These are phyloP conservation scores for Tagetes erecta DNA, from an alignment of 129 eudicot genomes.

Conservation along the genomic window DNA sequence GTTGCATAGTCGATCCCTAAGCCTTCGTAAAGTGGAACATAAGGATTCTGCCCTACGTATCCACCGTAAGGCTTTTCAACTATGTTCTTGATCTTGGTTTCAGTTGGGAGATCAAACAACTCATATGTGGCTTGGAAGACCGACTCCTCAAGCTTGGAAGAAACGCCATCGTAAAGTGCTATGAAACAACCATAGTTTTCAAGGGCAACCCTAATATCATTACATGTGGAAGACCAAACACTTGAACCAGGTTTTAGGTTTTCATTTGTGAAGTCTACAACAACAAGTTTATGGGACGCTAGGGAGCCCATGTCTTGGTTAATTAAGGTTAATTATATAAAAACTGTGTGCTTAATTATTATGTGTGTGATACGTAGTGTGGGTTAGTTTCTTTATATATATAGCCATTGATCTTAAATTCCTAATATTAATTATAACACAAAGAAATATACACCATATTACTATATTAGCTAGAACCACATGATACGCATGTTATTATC, in stretches of 20 bases:
- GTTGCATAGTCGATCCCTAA: constrained; percentile 57
- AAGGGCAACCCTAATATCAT: constrained; percentile 48
- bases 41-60: constrained; percentile 44
- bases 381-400: constrained; percentile 15
- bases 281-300: constrained; percentile 38
- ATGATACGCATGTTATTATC: too few species aligned
- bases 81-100: constrained; percentile 33
- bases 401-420: neutral
- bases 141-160: constrained; percentile 47
- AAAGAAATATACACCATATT: too few species aligned
- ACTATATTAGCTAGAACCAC: neutral
- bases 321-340: neutral
- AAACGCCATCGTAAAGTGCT: constrained; percentile 50
- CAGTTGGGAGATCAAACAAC: constrained; percentile 40
- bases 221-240: constrained; percentile 46
- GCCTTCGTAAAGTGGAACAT: constrained; percentile 64
- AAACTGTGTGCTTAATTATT: neutral
- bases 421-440: too few species aligned
- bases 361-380: neutral
- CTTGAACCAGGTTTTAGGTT: constrained; percentile 44
- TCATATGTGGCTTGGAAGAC: constrained; percentile 59
- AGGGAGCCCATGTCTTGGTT: constrained; percentile 53
- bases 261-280: constrained; percentile 53
- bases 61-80: constrained; percentile 67
- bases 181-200: constrained; percentile 71